Evolutionary conservation across 1,284 basidiomycete species (phyloP).

Genomic region (Apiotrichum porosum): DNA sequence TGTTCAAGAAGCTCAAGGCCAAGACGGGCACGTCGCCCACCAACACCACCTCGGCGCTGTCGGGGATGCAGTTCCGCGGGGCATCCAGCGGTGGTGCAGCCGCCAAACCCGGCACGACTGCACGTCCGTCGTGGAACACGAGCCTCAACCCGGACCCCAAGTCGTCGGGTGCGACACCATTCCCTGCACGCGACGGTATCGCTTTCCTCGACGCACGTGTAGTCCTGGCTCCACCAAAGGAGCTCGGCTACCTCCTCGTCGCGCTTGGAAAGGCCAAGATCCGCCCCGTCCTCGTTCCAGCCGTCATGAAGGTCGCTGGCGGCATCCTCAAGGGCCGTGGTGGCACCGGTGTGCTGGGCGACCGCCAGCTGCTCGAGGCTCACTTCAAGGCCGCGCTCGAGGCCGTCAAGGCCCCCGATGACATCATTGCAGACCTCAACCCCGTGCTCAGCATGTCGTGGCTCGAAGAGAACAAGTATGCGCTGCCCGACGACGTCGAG

Average conservation of each 20-base stretch:
- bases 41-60: constrained; percentile 4
- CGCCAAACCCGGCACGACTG: neutral
- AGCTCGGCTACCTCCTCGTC: constrained; percentile 15
- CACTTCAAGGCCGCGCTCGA: constrained; percentile 11
- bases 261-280: constrained; percentile 10
- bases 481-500: constrained; percentile 14
- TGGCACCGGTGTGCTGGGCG: constrained; percentile 8
- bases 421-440: constrained; percentile 11
- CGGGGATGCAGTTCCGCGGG: constrained; percentile 11
- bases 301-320: constrained; percentile 15
- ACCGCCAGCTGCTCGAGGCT: constrained; percentile 10
- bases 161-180: neutral
- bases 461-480: constrained; percentile 16
- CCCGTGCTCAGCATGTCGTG: constrained; percentile 15
- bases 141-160: constrained; percentile 10
- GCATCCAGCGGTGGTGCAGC: constrained; percentile 1
- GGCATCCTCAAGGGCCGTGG: constrained; percentile 9
- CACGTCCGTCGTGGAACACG: constrained; percentile 14
- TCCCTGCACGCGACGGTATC: constrained; percentile 3
- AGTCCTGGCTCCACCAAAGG: constrained; percentile 5
- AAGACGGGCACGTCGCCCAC: neutral
- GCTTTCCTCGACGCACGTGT: constrained; percentile 16
- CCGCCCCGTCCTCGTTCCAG: constrained; percentile 17
- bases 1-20: no score
- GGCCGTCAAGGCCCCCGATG: constrained; percentile 6